Base-by-base conservation (phyloP, 2,329 filamentous ascomycete species). In the Sordariomycetes sp. region DNA sequence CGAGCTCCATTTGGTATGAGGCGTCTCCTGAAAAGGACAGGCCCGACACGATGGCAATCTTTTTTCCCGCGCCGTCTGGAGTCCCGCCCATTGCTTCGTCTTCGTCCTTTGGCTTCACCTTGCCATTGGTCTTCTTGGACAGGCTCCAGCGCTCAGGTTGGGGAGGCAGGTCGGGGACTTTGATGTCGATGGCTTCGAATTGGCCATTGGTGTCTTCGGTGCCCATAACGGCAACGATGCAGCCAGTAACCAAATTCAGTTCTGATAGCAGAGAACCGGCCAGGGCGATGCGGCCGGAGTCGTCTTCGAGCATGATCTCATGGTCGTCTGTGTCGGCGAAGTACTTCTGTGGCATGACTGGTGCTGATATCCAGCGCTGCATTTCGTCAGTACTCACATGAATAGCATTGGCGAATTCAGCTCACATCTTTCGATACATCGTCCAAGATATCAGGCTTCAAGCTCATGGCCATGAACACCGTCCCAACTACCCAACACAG, bases 401-500 rank as follows among this genome's bases (percentile, higher is more conserved):
- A 29, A 28, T 12, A 10, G 11, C 10, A 5, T n/a, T 8, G 8
- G 9, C 15, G 3, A 17, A 29, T 14, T 33, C 32, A 23, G 23
- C 73, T 43, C 61, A 88, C 85, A 58, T 95, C 90, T 59, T 93
- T 94, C 26, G 85, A 82, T 27, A 98, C 84, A 48, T 98, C 92
- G 39, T 95, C 88, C 21, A 98, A 64, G 54, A 98, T 90, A 51
- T 93, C 94, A 1, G 93, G 92, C 63, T 98, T 98, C 49, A 95
- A 59, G 3, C 84, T 76, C 86, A 98, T 88, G 43, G 96, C 86
- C 82, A 96, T 94, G 57, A 94, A 98, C 21, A 96, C 78, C 0
- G 92, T 98, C 12, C 93, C 92, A 0, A 81, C 72, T 12, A 98
- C 83, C 87, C 90, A 98, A 63, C 90, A 96, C 23, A 96, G 66